A percentile compares a stretch with the other conserved stretches of the same genome.
phyloP scores from a whole-genome alignment of 805 yeast genomes.

The Millerago galiae region DNA sequence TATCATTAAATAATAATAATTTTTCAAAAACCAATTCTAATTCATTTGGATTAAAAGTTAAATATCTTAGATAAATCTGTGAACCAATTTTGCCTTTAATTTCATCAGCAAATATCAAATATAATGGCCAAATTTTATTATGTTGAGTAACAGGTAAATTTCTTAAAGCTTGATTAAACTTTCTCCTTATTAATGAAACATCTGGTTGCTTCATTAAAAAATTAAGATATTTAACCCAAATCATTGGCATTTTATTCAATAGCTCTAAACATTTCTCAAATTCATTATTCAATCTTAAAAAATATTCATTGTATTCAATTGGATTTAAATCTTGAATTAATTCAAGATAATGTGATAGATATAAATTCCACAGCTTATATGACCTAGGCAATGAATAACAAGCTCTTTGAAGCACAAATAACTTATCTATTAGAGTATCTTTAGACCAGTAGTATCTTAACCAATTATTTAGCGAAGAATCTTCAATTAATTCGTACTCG shows the following conservation, averaged over 20 bases:
- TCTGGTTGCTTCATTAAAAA: conserved; percentile 33
- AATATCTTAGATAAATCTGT: conserved; percentile 27
- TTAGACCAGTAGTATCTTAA: conserved; percentile 31
- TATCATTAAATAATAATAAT: conserved; percentile 28
- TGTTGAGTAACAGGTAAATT: conserved; percentile 48
- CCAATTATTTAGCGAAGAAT: conserved; percentile 35
- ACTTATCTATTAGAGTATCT: conserved; percentile 22
- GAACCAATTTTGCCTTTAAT: conserved; percentile 33
- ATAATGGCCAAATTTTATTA: conserved; percentile 47
- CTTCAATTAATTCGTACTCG: conserved; percentile 37
- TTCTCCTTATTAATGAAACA: conserved; percentile 33
- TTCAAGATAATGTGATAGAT: conserved; percentile 36
- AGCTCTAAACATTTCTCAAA: conserved; percentile 42
- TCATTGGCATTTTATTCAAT: conserved; percentile 37
- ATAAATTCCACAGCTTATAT: conserved; percentile 48
- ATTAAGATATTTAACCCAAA: conserved; percentile 47
- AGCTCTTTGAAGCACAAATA: conserved; percentile 50
- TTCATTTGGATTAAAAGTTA: conserved; percentile 24
- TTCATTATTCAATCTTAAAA: conserved; percentile 30
- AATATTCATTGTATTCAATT: conserved; percentile 26
- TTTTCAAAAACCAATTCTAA: conserved; percentile 29
- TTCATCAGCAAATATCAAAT: conserved; percentile 39
- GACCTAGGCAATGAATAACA: conserved; percentile 37
- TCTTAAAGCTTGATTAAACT: conserved; percentile 45
- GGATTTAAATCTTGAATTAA: conserved; percentile 25